Evolutionary conservation across 2,329 filamentous ascomycete genomes (phyloP), one percentile per base, ranked within the genome.

Genomic region (Phaeosphaeriaceae sp.): DNA sequence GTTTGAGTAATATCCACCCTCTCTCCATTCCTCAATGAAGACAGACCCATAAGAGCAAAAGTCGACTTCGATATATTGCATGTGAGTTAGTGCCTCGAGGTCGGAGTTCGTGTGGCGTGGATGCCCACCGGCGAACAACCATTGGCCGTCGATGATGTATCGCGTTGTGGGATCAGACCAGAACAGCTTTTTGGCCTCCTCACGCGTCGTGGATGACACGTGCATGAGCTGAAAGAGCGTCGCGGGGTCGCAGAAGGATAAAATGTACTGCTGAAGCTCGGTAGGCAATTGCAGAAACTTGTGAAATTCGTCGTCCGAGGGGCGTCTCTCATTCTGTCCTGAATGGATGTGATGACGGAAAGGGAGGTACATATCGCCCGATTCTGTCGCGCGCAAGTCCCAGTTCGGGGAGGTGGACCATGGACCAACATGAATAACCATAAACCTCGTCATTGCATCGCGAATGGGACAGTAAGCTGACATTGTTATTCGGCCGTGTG

Each of bases 161-260:
- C 49, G 46, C 28, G 37, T 16, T 6, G 21, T 32, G n/a, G 38
- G 41, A 34, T 50, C 29, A 15, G 52, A 50, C 30, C 47, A 58
- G 38, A 55, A 46, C 2, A 57, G 17, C 34, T 50, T 57, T 28
- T 36, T 39, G 7, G 50, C 54, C 36, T 59, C 48, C n/a, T 34
- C 3, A 1, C 50, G 52, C 8, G 34, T 46, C 3, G 33, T 9
- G 13, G 11, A 30, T 12, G 55, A 61, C 1, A 50, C 44, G 2
- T 48, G 52, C 52, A 61, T 61, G 20, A 61, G 50, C 38, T 49
- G 50, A 21, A 59, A 61, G n/a, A 57, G 47, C 11, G 50, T 55
- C 16, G 48, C 38, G 33, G 20, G 26, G 37, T 53, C 32, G 32
- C 51, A 60, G 15, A 50, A 58, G 16, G 36, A 11, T 7, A 60